Base-by-base conservation (phyloP, 352 stramenopile genomes). In the Pythium periplocum region DNA sequence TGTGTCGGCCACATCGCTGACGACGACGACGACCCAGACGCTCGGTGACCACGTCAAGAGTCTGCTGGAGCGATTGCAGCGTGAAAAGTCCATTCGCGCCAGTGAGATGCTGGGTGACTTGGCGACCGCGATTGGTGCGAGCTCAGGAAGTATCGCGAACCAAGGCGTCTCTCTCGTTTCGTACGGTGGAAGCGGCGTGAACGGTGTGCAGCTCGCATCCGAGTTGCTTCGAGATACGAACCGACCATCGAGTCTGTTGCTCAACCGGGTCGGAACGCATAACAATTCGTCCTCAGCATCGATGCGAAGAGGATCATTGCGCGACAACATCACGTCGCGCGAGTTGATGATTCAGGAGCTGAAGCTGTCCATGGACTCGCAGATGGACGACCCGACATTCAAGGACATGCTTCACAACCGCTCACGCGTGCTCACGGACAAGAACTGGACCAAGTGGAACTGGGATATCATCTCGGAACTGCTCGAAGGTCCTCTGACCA, bases 361-460 rank as follows among this genome's bases (percentile, higher is more conserved):
- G 2, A 95, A 95, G 66, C 71, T 88, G 34, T 90, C 83, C 31
- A 75, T 95, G 68, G 85, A 95, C 62, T 78, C 83, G 33, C 83
- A 93, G 61, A 93, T 95, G 75, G 83, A 93, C 38, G 85, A 95
- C 59, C 73, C 71, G 4, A 95, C 85, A 0, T 95, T 95, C 64
- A 95, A 93, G 51, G 84, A 95, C 45, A 91, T 93, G 79, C 70
- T 95, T 6, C 76, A 95, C 55, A 93, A 83, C 37, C 85, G 86
- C 9, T 90, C 79, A 30, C 83, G 79, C 12, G 87, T 96, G 30
- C 58, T 96, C 6, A 84, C 69, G 3, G 87, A 93, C 65, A 96
- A 96, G 51, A 93, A 96, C 53, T 96, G 88, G 64, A 93, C 78
- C 45, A 92, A 92, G 52, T 96, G 87, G 87, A 93, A 96, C 58